A percentile compares a stretch with the other conserved stretches of the same genome.
phyloP scores from a whole-genome alignment of 2,329 filamentous ascomycete species.

The Aspergillus alliaceus region DNA sequence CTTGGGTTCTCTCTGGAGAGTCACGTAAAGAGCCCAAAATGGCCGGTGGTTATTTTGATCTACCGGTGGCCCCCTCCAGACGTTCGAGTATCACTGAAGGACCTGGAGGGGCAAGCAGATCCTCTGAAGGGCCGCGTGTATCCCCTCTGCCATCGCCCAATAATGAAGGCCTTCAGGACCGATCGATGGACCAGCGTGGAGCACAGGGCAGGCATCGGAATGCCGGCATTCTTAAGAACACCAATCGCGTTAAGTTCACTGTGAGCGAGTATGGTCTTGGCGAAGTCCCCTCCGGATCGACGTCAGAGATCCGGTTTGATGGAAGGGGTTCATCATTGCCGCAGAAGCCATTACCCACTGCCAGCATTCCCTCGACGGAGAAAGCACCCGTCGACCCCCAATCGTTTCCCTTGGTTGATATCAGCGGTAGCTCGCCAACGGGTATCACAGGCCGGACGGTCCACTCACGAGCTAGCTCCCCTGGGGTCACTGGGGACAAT shows the following conservation, averaged over 20 bases:
- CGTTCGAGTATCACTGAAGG: conserved; percentile 27
- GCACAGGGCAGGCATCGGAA: conserved; percentile 36
- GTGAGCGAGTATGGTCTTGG: conserved; percentile 23
- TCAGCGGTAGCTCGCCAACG: conserved; percentile 26
- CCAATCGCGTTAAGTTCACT: conserved; percentile 38
- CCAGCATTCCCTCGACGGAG: conserved; percentile 38
- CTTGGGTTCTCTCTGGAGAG: conserved; percentile 2
- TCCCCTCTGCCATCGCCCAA: conserved; percentile 24
- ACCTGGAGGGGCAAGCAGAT: conserved; percentile 19
- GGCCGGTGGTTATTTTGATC: conserved; percentile 36
- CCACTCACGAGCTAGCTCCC: conserved; percentile 25
- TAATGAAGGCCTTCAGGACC: conserved; percentile 21
- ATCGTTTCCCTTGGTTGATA: conserved; percentile 25
- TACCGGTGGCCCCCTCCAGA: conserved; percentile 27
- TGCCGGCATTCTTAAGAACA: conserved; percentile 37
- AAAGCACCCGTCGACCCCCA: conserved; percentile 22
- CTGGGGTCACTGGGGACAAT: conserved; percentile 22
- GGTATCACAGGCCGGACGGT: conserved; percentile 30
- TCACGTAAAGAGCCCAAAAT: conserved; percentile 22
- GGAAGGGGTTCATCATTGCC: conserved; percentile 30
- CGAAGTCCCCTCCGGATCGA: conserved; percentile 20
- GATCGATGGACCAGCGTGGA: conserved; percentile 21
- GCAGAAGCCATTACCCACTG: conserved; percentile 34
- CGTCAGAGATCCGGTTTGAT: conserved; percentile 30
- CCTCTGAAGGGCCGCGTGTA: conserved; percentile 26